Base-by-base conservation (phyloP, 495 filamentous ascomycete species). In the Niebla homalea region DNA sequence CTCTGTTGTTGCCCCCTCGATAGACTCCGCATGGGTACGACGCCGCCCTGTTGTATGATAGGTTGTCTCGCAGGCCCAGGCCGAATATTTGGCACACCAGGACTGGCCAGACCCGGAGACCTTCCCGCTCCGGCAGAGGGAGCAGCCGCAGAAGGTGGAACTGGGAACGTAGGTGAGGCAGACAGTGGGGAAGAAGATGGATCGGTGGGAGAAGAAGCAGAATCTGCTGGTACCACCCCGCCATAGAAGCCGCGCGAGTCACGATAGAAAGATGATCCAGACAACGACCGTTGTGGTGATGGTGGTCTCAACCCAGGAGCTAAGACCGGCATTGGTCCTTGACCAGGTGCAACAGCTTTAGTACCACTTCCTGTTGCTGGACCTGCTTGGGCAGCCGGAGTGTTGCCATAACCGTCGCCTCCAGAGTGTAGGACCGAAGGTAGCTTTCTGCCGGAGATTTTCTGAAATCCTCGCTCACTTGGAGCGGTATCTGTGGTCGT, bases 391-490 rank as follows among this genome's bases (percentile, higher is more conserved):
- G 49, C 43, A 14, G 48, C 20, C 16, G 54, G 20, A 41, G 41
- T 29, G 23, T 61, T 82, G 51, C 76, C 75, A 57, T 80, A 87
- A 3, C 83, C 83, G 61, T 87, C 80, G 18, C 83, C 81, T 40
- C 84, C 81, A 32, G 75, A 75, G 36, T 76, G 72, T 32, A 87
- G 65, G 4, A 87, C 83, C 15, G 85, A 79, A 5, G 75, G 71
- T n/a, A 89, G 66, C 56, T 87, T 87, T 47, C 78, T 72, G 32
- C 85, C 85, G 5, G 83, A 82, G 4, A 89, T 67, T 53, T 75
- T 76, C 52, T 78, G 72, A 53, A 78, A 78, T 2, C 75, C 75
- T 14, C 70, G 70, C 44, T 78, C 75, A 49, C 71, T 72, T 4
- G 67, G 55, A 71, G 3, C 71, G 10, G 58, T 57, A 12, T 53